Evolutionary conservation across 768 basidiomycete species (phyloP).

Genomic region (Boletus subcaerulescens): DNA sequence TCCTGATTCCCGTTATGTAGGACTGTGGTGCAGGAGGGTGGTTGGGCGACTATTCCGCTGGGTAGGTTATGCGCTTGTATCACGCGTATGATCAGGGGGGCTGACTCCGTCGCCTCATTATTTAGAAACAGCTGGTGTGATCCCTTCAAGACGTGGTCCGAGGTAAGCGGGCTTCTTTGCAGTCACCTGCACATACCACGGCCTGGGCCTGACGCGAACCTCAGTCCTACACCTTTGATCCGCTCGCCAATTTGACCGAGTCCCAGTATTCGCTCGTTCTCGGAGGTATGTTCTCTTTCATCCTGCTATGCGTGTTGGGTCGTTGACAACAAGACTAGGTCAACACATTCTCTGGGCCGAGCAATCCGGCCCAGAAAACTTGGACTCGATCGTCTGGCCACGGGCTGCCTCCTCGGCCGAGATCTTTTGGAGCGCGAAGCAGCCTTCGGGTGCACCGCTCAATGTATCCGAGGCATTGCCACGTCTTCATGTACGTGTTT

Average conservation of each 20-base stretch:
- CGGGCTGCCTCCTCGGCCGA: conserved; percentile 47
- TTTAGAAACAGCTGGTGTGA: conserved; percentile 46
- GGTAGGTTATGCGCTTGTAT: conserved; percentile 20
- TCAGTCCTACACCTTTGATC: conserved; percentile 42
- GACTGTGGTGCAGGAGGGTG: conserved; percentile 51
- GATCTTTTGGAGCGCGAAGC: conserved; percentile 50
- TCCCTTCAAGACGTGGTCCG: conserved; percentile 52
- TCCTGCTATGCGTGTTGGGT: background rate
- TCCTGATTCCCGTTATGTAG: conserved; percentile 12
- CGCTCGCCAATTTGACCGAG: conserved; percentile 40
- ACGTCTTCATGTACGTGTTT: conserved; percentile 40
- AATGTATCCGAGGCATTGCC: conserved; percentile 42
- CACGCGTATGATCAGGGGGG: background rate
- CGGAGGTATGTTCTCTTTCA: conserved; percentile 22
- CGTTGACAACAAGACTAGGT: conserved; percentile 18
- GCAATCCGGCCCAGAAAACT: conserved; percentile 41
- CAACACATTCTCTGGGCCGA: conserved; percentile 47
- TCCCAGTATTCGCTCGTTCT: conserved; percentile 38
- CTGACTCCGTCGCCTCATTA: background rate
- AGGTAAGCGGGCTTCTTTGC: conserved; percentile 29
- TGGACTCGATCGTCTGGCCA: conserved; percentile 49
- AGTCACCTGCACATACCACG: too few species aligned
- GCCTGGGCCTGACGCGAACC: too few species aligned
- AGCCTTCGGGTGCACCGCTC: conserved; percentile 34
- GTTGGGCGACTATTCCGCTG: conserved; percentile 36